Conservation (phyloP, 2,329 filamentous ascomycete genomes). For the Diplodia corticola region DNA sequence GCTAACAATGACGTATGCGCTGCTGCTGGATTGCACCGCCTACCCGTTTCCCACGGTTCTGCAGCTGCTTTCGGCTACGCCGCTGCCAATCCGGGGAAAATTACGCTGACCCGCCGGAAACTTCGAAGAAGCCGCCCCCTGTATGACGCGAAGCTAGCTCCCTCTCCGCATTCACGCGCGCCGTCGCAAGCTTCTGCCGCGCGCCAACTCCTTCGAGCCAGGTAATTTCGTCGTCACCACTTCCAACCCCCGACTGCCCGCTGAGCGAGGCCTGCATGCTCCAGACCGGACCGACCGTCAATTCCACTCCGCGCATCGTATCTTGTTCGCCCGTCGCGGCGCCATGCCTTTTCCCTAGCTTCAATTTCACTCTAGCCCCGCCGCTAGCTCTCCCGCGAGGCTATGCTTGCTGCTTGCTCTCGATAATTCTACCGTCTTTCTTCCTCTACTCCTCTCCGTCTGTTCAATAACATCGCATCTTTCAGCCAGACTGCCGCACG, state of each 20-base stretch:
- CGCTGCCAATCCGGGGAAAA: not conserved
- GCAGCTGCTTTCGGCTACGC: not conserved
- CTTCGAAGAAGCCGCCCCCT: not conserved
- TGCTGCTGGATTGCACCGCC: not conserved
- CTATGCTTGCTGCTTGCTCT: not conserved
- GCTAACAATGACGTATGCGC: not conserved
- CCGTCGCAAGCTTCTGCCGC: not conserved
- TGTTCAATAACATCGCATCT: not conserved
- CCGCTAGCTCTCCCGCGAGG: not conserved
- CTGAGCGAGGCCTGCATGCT: not conserved
- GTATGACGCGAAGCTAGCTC: conserved; percentile 12
- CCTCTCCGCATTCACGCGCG: conserved; percentile 13
- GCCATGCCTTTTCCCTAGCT: conserved; percentile 8
- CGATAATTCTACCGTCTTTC: not conserved
- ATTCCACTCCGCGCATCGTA: not conserved
- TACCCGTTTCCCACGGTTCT: not conserved
- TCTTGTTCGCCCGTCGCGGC: not conserved
- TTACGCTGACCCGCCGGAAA: not conserved
- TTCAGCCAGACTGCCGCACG: not conserved
- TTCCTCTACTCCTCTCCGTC: not conserved
- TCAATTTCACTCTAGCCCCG: not conserved
- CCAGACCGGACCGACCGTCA: not conserved
- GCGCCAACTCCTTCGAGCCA: not conserved
- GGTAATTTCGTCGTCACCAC: conserved; percentile 5
- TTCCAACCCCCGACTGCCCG: not conserved